A percentile compares a stretch with the other conserved stretches of the same genome.
phyloP scores from a whole-genome alignment of 2,329 filamentous ascomycete genomes.

The Cercospora citrullina region DNA sequence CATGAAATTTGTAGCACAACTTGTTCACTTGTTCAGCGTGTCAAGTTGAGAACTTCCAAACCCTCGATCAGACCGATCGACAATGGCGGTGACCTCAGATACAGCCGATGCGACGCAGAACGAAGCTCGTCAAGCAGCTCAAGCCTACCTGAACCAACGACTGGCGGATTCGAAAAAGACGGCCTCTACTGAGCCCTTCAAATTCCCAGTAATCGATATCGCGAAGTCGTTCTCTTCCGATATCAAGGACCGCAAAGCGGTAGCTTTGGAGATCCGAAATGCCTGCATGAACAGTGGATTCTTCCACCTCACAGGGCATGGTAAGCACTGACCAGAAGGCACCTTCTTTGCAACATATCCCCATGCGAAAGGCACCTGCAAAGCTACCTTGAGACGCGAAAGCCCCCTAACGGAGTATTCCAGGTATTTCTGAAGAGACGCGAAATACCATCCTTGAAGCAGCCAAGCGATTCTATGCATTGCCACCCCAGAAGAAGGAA shows the following conservation, averaged over 20 bases:
- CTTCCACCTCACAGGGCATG: slow-evolving; percentile 45
- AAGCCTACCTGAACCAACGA: slow-evolving; percentile 39
- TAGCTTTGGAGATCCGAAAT: slow-evolving; percentile 43
- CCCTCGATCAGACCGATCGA: neutral
- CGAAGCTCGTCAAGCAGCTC: slow-evolving; percentile 40
- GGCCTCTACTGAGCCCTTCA: slow-evolving; percentile 30
- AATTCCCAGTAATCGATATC: slow-evolving; percentile 44
- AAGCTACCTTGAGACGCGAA: neutral
- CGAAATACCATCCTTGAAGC: slow-evolving; percentile 40
- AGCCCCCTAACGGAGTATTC: neutral
- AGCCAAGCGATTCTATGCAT: slow-evolving; percentile 41
- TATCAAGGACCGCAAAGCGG: slow-evolving; percentile 37
- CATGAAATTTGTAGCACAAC: neutral
- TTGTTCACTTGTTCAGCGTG: neutral
- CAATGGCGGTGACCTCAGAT: slow-evolving; percentile 15
- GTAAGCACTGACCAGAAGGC: neutral
- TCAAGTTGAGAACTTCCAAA: neutral
- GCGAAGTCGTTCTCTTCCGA: slow-evolving; percentile 40
- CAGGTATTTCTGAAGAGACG: slow-evolving; percentile 33
- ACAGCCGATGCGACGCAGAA: slow-evolving; percentile 26
- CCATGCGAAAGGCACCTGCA: neutral
- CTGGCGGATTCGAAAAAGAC: slow-evolving; percentile 29
- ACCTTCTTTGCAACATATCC: neutral
- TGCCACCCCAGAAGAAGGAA: slow-evolving; percentile 41
- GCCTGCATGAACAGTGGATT: slow-evolving; percentile 45